Base-by-base conservation (phyloP, 2,329 filamentous ascomycete species). In the Claviceps pazoutovae region DNA sequence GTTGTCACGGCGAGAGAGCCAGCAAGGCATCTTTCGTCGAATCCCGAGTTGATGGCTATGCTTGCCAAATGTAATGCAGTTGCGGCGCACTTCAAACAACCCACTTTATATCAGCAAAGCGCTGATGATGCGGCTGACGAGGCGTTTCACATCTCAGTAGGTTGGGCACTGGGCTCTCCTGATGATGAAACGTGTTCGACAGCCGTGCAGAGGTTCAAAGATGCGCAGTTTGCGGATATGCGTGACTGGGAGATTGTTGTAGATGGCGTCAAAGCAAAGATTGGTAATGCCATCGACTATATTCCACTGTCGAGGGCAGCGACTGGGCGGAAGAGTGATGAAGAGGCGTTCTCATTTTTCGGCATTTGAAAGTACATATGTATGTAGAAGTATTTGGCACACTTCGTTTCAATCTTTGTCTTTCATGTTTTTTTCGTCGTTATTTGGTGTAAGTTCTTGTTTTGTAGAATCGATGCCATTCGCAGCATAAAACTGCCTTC, bases 81-180 rank as follows among this genome's bases (percentile, higher is more conserved):
- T 1, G 79, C 83, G 2, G 65, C 70, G 19, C 62, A 62, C 1
- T 84, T 83, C 63, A 73, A 72, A 0, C 87, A 94, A 62, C 82
- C 86, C 1, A 66, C 76, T 23, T 74, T 97, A 1, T 97, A 97
- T 65, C 65, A 69, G 51, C 59, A 58, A 50, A 56, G 49, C 30
- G 51, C 54, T 5, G 54, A 50, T 4, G 63, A 63, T 9, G 39
- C 55, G 6, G 62, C 56, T 38, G 62, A 58, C 37, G 55, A 47
- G 57, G 79, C 77, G 21, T 96, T 96, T 62, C 93, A 98, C 66
- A 71, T 97, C 54, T 95, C 89, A 46, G 80, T 98, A 52, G 93
- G 84, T 0, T 97, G 91, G 93, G 84, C 79, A 1, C 74, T 91
- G 55, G 66, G 72, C 9, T 64, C 70, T 43, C 82, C 80, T 0